Conservation (phyloP, 225 moss, liverwort and hornwort species). For the Asterella californica region DNA sequence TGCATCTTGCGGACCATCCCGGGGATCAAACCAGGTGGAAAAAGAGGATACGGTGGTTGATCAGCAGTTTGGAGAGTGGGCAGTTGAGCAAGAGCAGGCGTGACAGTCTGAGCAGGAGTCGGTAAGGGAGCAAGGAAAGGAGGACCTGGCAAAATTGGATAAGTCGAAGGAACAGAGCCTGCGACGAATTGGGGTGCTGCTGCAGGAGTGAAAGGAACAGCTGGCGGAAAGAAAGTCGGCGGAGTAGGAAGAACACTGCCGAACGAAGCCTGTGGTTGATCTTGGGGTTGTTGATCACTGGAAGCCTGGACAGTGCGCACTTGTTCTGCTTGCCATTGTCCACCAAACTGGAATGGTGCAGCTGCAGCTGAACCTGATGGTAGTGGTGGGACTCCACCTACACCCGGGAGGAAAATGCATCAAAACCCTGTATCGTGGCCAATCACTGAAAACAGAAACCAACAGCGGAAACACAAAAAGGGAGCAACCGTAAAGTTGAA, state of each 20-base stretch:
- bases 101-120: slow-evolving; percentile 53
- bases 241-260: slow-evolving; percentile 41
- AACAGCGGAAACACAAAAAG: background rate
- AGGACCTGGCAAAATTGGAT: slow-evolving; percentile 69
- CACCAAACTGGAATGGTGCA: slow-evolving; percentile 65
- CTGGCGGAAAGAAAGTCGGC: slow-evolving; percentile 63
- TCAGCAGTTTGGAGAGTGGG: slow-evolving; percentile 67
- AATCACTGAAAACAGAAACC: background rate
- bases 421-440: background rate
- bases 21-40: slow-evolving; percentile 94
- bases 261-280: slow-evolving; percentile 57
- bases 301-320: slow-evolving; percentile 39
- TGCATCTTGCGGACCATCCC: slow-evolving; percentile 99
- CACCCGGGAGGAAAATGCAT: background rate
- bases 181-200: slow-evolving; percentile 71
- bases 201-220: slow-evolving; percentile 68
- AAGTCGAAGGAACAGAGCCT: slow-evolving; percentile 61
- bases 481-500: background rate
- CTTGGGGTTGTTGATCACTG: slow-evolving; percentile 38
- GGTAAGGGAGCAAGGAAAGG: slow-evolving; percentile 92
- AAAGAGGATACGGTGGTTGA: slow-evolving; percentile 87
- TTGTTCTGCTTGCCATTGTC: slow-evolving; percentile 83
- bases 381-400: slow-evolving; percentile 27
- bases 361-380: slow-evolving; percentile 24
- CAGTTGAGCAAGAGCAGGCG: slow-evolving; percentile 84